Conservation (phyloP, 192 early-diverging fungal species). For the Gaertneriomyces semiglobifer region DNA sequence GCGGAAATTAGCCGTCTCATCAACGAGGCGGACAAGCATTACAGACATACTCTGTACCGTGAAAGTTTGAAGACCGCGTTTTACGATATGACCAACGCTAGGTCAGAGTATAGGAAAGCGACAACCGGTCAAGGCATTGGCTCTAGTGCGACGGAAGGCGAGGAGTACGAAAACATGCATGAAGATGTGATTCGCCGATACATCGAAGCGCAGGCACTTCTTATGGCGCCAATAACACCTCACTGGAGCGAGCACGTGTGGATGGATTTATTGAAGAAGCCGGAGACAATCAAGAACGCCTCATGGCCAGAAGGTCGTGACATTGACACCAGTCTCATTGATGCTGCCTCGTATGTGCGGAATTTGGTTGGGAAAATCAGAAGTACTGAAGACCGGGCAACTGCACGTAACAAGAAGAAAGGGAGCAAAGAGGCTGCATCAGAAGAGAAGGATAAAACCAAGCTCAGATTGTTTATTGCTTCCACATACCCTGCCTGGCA, state of each 20-base stretch:
- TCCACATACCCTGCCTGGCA: slow-evolving; percentile 92
- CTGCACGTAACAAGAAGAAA: slow-evolving; percentile 77
- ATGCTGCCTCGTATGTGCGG: slow-evolving; percentile 76
- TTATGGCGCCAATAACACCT: slow-evolving; percentile 84
- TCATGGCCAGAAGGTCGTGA: slow-evolving; percentile 58
- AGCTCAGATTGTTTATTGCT: slow-evolving; percentile 75
- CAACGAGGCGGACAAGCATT: slow-evolving; percentile 64
- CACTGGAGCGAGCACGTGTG: slow-evolving; percentile 96
- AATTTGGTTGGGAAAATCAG: slow-evolving; percentile 71
- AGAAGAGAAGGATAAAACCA: slow-evolving; percentile 57
- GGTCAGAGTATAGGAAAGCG: slow-evolving; percentile 86
- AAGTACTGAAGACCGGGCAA: slow-evolving; percentile 69
- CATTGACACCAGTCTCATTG: slow-evolving; percentile 69
- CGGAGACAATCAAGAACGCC: slow-evolving; percentile 65
- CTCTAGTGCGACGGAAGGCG: slow-evolving; percentile 17
- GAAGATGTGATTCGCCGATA: slow-evolving; percentile 75
- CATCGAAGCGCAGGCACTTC: slow-evolving; percentile 78
- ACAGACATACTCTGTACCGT: slow-evolving; percentile 79
- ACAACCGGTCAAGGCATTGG: slow-evolving; percentile 43
- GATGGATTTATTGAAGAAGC: slow-evolving; percentile 72
- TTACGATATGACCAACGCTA: slow-evolving; percentile 82
- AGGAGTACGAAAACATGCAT: slow-evolving; percentile 76
- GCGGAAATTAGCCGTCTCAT: slow-evolving; percentile 81
- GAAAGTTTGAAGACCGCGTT: slow-evolving; percentile 88
- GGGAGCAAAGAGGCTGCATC: slow-evolving; percentile 39